These are phyloP conservation scores for Beauveria sp. DNA, from an alignment of 2,329 filamentous ascomycete species.

Conservation along the genomic window DNA sequence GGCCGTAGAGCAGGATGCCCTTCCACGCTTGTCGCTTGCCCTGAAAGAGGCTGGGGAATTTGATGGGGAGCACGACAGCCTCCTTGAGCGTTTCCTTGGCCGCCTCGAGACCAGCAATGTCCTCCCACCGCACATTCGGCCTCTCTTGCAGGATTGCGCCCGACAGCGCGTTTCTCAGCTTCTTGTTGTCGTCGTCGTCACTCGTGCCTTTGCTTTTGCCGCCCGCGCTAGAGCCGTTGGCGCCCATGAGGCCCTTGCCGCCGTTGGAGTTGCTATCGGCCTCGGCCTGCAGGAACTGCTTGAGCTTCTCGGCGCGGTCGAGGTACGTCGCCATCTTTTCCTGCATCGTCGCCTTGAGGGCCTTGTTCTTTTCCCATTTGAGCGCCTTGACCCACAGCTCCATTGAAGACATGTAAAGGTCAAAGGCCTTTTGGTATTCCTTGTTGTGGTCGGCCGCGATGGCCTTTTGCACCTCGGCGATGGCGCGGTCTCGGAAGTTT, in stretches of 20 bases:
- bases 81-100: constrained; percentile 98
- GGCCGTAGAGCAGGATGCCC: constrained; percentile 91
- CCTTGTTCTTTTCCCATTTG: constrained; percentile 99
- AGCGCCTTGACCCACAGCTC: constrained; percentile 98
- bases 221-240: constrained; percentile 60
- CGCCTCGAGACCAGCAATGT: constrained; percentile 87
- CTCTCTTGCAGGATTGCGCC: constrained; percentile 92
- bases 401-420: constrained; percentile 89
- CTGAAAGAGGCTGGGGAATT: constrained; percentile 92
- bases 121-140: constrained; percentile 96
- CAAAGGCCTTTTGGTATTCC: constrained; percentile 95
- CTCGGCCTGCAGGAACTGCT: constrained; percentile 77
- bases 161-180: constrained; percentile 80
- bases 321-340: constrained; percentile 95
- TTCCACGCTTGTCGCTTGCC: constrained; percentile 98
- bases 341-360: constrained; percentile 95
- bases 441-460: constrained; percentile 93
- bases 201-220: constrained; percentile 55
- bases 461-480: constrained; percentile 93
- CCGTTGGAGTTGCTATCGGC: constrained; percentile 61
- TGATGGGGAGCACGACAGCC: constrained; percentile 94
- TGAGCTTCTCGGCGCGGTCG: constrained; percentile 97
- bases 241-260: constrained; percentile 55
- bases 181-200: constrained; percentile 88
- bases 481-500: constrained; percentile 93